Base-by-base conservation (phyloP, 306 rosid species). In the peach (Prunus persica) region DNA sequence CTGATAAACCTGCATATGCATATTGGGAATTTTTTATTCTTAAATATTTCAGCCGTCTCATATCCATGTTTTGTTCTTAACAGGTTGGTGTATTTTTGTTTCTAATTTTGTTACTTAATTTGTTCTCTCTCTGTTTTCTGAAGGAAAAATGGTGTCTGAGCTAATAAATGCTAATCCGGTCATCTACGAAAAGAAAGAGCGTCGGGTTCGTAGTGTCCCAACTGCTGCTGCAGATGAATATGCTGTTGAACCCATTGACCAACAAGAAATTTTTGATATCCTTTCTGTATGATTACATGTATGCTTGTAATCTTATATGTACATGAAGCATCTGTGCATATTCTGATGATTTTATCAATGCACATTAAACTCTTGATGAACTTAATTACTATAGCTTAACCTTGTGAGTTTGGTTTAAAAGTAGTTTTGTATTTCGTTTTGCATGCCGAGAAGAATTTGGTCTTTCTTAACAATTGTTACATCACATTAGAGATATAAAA, bases 181-280 rank as follows among this genome's bases (percentile, higher is more conserved):
- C 64, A 66, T 96, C 57, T 96, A 96, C 56, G 87, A 88, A 78
- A 96, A 84, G 93, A 96, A 96, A 79, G 91, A 91, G 85, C 85
- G 93, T 16, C 90, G 89, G 69, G 81, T 79, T 70, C 97, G 91
- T 69, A 72, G 80, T 69, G 60, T 79, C 8, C 81, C 88, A 5
- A 65, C 80, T 49, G 77, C 68, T 61, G 77, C 65, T 79, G 30
- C 72, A 11, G 79, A 80, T 51, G 89, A 89, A 27, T 79, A 87
- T 80, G 83, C 82, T 0, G 85, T 81, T 3, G 96, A 96, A 84
- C 80, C 84, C 45, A 96, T 96, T 52, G 94, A 92, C 60, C 93
- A 92, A 47, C 90, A 46, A 58, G 99, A 96, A 78, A 45, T 96
- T 89, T 96, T 90, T 76, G 96, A 96, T 95, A 95, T 95, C 96